phyloP scores from a whole-genome alignment of 202 grass and related monocot genomes.

The Brachypodium distachyon region DNA sequence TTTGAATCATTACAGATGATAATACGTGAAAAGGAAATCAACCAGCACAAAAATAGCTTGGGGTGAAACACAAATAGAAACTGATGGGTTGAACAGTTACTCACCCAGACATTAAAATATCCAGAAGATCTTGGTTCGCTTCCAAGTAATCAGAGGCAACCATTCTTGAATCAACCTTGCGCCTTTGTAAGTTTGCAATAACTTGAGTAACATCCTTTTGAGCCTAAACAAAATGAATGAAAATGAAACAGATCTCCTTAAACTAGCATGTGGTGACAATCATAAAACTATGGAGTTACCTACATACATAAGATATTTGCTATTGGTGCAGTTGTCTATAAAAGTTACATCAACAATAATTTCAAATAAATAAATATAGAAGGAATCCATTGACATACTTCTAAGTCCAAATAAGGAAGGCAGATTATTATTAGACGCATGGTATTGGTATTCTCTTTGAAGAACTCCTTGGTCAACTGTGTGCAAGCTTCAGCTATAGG shows the following conservation, averaged over 20 bases:
- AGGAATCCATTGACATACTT: conserved; percentile 40
- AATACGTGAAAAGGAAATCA: too few species aligned
- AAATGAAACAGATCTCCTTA: too few species aligned
- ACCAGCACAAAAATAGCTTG: too few species aligned
- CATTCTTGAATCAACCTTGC: conserved; percentile 40
- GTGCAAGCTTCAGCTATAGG: conserved; percentile 40
- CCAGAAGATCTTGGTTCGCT: conserved; percentile 47
- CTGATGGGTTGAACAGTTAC: neutral
- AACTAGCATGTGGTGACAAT: too few species aligned
- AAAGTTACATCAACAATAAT: too few species aligned
- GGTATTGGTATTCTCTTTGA: conserved; percentile 34
- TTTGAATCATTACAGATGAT: too few species aligned
- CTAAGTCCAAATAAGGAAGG: conserved; percentile 38
- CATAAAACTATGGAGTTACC: neutral
- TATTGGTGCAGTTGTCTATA: too few species aligned
- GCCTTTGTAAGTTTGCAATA: conserved; percentile 52
- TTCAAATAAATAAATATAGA: too few species aligned
- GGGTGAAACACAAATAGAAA: too few species aligned
- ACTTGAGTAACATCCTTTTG: conserved; percentile 55
- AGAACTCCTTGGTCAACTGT: conserved; percentile 49
- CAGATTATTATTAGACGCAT: conserved; percentile 39
- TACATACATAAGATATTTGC: too few species aligned
- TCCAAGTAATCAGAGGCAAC: conserved; percentile 55
- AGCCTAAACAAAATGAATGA: conserved; percentile 35
- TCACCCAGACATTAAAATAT: conserved; percentile 45